Conservation (phyloP, 192 early-diverging fungal genomes). For the Haplosporangium gracile region DNA sequence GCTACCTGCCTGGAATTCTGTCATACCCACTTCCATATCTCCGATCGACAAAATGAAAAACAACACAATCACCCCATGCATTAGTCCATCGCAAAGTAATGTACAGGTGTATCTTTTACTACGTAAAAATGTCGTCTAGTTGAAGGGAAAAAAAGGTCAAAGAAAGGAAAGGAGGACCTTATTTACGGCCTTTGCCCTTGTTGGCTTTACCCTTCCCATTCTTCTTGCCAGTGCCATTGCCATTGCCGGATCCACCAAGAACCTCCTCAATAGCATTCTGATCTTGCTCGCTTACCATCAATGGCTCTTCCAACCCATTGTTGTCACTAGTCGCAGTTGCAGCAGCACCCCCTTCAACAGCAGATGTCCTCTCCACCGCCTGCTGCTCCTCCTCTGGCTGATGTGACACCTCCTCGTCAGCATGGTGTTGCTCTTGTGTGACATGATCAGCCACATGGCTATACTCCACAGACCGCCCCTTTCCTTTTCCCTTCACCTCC, state of each 20-base stretch:
- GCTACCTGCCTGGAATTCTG: too few species aligned
- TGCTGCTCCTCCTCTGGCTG: not conserved
- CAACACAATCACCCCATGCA: too few species aligned
- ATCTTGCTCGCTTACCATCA: conserved; percentile 26
- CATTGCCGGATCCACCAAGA: conserved; percentile 7
- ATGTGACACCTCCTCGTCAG: not conserved
- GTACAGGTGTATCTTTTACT: too few species aligned
- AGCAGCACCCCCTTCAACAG: not conserved
- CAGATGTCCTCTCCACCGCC: not conserved
- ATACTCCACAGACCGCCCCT: conserved; percentile 41
- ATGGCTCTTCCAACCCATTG: conserved; percentile 25
- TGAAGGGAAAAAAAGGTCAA: not conserved
- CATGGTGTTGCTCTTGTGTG: conserved; percentile 10
- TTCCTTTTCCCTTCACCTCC: conserved; percentile 34
- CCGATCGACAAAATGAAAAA: too few species aligned
- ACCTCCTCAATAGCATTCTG: conserved; percentile 14
- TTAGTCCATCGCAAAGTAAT: too few species aligned
- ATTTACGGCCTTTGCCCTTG: conserved; percentile 56
- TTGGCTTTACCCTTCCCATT: conserved; percentile 59
- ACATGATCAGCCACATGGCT: conserved; percentile 16
- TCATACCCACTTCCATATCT: too few species aligned
- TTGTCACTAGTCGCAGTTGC: not conserved
- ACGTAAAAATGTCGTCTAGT: too few species aligned
- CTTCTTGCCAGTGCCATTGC: conserved; percentile 13
- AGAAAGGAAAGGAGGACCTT: not conserved